phyloP scores from a whole-genome alignment of 2,329 filamentous ascomycete species.

The Colletotrichum chrysophilum region DNA sequence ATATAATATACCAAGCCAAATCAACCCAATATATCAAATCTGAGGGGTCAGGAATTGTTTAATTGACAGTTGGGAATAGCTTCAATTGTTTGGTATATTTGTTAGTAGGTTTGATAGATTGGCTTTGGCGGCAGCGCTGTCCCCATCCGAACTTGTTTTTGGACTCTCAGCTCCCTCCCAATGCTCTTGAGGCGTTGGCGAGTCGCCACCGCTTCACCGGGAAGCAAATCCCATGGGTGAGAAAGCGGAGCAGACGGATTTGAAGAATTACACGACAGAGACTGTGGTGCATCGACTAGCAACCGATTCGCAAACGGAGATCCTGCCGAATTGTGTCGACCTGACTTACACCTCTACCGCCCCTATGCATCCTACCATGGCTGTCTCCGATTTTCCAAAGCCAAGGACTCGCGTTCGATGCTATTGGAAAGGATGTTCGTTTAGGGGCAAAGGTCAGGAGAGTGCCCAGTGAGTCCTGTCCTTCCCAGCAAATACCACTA shows the following conservation, averaged over 20 bases:
- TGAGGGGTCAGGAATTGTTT: too few relatives aligned
- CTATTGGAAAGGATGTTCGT: not conserved
- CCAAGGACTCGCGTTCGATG: not conserved
- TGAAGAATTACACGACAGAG: fast-evolving
- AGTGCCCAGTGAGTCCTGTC: fast-evolving
- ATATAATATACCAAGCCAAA: too few relatives aligned
- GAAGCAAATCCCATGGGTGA: not conserved
- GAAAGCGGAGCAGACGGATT: not conserved
- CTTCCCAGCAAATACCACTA: fast-evolving
- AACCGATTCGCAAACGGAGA: fast-evolving
- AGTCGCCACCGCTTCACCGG: slow-evolving; percentile 1
- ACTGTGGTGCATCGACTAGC: fast-evolving
- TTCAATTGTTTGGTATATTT: too few relatives aligned
- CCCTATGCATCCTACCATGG: not conserved
- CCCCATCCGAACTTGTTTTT: fast-evolving
- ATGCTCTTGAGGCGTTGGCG: not conserved
- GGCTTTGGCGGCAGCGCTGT: too few relatives aligned
- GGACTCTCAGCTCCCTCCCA: not conserved
- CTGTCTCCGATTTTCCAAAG: not conserved
- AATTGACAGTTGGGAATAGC: too few relatives aligned
- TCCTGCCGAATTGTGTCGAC: fast-evolving
- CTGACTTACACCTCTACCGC: not conserved
- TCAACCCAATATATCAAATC: too few relatives aligned
- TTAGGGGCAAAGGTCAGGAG: fast-evolving
- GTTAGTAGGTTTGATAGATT: too few relatives aligned